Conservation (phyloP, 805 yeast species). For the Kodamaea jinghongensis region DNA sequence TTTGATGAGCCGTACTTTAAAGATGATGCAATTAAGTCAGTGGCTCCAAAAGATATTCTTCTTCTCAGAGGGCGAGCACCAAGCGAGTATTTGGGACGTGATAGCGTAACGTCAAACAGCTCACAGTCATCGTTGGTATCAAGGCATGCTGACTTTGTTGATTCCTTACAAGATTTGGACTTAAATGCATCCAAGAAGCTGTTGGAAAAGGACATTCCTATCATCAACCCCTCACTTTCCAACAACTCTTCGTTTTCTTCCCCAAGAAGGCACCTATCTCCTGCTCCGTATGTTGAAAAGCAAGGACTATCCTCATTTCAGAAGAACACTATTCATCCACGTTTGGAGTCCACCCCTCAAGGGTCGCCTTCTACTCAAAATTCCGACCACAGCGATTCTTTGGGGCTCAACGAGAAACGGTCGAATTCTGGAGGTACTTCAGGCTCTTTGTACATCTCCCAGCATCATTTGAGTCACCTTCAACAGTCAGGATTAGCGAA, state of each 20-base stretch:
- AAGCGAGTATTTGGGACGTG: slow-evolving; percentile 5
- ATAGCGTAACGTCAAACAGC: slow-evolving; percentile 14
- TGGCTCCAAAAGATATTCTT: slow-evolving; percentile 48
- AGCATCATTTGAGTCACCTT: slow-evolving; percentile 7
- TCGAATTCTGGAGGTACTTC: slow-evolving; percentile 19
- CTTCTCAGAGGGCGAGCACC: slow-evolving; percentile 20
- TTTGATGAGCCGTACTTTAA: slow-evolving; percentile 17
- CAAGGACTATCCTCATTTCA: slow-evolving; percentile 64
- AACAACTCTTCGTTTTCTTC: slow-evolving; percentile 38
- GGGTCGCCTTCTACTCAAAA: slow-evolving; percentile 14
- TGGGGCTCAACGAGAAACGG: slow-evolving; percentile 15
- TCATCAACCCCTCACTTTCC: slow-evolving; percentile 26
- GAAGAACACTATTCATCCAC: slow-evolving; percentile 37
- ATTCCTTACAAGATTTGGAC: slow-evolving; percentile 27
- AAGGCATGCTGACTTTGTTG: slow-evolving; percentile 18
- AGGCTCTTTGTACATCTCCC: slow-evolving; percentile 1
- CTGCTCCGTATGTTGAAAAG: slow-evolving; percentile 43
- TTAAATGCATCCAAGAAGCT: slow-evolving; percentile 16
- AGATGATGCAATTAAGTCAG: slow-evolving; percentile 19
- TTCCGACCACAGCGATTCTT: slow-evolving; percentile 11
- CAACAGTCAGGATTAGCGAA: slow-evolving; percentile 1
- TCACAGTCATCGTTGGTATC: slow-evolving; percentile 17
- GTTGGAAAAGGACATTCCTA: slow-evolving; percentile 6
- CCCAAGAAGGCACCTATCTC: slow-evolving; percentile 59
- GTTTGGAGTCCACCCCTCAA: slow-evolving; percentile 14